Base-by-base conservation (phyloP, 2,329 filamentous ascomycete genomes). In the Exophiala xenobiotica region DNA sequence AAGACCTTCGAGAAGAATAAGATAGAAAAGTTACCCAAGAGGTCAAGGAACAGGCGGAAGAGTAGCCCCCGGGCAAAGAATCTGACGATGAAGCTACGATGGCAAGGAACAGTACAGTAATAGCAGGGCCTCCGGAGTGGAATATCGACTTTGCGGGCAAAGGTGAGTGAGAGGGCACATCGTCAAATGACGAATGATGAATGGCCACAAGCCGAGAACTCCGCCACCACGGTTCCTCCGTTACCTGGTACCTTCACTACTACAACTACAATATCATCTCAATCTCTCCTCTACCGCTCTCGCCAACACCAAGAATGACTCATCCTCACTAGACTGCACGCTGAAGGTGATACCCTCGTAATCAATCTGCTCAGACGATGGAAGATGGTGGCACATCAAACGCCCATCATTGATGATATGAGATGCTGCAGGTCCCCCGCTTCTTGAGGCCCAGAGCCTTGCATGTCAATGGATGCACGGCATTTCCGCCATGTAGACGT, bases 351-450 rank as follows among this genome's bases (percentile, higher is more conserved):
- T 46, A 14, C 46, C 26, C 24, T 22, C 46, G 27, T 38, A 26
- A 12, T 4, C 27, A 18, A 20, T 50, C 31, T 44, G 24, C 29
- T 45, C 31, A 45, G 39, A 46, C 47, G 20, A 38, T 31, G 3
- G 24, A 43, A 37, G 46, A 41, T 37, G 40, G 46, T 37, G 19
- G 24, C 22, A 37, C 18, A 20, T 33, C 39, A 19, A 27, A 46
- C 33, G 31, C 45, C 37, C 19, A 26, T 16, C n/a, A 29, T 31
- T 57, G 54, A n/a, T n/a, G n/a, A 38, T 48, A 58, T 60, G 52
- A 57, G 42, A 60, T 60, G 57, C 57, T 49, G 37, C 51, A 51
- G 48, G 48, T 46, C 49, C 27, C 40, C 35, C 42, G 38, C 11
- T 37, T 46, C 38, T 44, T 31, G 20, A 50, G 49, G 49, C 51